Conservation (phyloP, 2,329 filamentous ascomycete genomes). For the Aspergillaceae sp. region DNA sequence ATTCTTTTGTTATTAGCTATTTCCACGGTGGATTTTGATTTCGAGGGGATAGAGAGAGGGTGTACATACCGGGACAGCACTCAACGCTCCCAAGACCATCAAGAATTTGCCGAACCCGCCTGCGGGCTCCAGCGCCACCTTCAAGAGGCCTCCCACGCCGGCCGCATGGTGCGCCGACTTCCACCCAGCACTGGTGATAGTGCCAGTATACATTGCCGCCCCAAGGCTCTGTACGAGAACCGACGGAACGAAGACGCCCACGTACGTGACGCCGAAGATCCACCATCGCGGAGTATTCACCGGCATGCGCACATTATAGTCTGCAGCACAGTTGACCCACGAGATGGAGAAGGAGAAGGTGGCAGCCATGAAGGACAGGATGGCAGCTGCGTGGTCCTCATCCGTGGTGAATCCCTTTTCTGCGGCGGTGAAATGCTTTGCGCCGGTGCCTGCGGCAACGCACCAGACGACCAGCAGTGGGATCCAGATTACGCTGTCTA, state of each 20-base stretch:
- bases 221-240: constrained; percentile 26
- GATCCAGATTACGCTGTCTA: constrained; percentile 31
- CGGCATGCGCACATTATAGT: constrained; percentile 34
- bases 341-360: constrained; percentile 32
- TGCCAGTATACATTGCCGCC: constrained; percentile 25
- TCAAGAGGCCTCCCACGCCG: constrained; percentile 23
- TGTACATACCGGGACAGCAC: constrained; percentile 22
- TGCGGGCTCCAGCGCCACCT: constrained; percentile 23
- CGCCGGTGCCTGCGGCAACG: constrained; percentile 30
- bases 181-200: constrained; percentile 18
- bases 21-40: background rate
- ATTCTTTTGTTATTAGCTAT: constrained; percentile 15
- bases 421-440: constrained; percentile 22
- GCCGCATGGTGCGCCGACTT: constrained; percentile 18
- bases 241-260: constrained; percentile 18
- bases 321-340: constrained; percentile 31
- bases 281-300: constrained; percentile 24
- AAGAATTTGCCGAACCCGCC: constrained; percentile 30
- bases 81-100: constrained; percentile 25
- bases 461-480: constrained; percentile 31
- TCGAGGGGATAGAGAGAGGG: background rate
- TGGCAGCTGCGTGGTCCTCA: constrained; percentile 24
- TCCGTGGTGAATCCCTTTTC: constrained; percentile 15
- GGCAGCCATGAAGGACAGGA: constrained; percentile 28
- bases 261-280: constrained; percentile 18